Percentiles rank a stretch among this genome's conserved stretches.
Evolutionary conservation across 169 alveolate genomes (phyloP).

Genomic region (Eimeria sp.): DNA sequence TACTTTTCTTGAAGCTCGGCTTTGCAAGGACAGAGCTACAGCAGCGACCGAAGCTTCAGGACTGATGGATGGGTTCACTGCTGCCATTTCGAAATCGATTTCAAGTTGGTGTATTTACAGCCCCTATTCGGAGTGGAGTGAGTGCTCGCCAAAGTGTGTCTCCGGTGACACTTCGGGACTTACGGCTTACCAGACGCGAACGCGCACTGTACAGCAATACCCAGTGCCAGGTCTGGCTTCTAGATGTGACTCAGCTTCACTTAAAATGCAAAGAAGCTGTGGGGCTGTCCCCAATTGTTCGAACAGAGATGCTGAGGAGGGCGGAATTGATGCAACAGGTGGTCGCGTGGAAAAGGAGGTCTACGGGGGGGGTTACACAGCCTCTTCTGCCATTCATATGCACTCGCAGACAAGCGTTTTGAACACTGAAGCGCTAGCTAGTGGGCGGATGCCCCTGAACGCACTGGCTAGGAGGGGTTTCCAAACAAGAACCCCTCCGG

Average conservation of each 20-base stretch:
- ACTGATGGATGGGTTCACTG: slow-evolving; percentile 40
- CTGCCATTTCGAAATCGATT: slow-evolving; percentile 2
- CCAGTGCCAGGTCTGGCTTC: slow-evolving; percentile 73
- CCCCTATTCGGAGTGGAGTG: slow-evolving; percentile 59
- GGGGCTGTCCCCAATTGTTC: slow-evolving; percentile 22
- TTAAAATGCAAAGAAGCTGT: slow-evolving; percentile 1
- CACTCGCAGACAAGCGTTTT: background rate
- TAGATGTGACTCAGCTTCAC: slow-evolving; percentile 15
- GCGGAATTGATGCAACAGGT: background rate
- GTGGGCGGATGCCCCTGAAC: background rate
- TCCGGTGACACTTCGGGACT: background rate
- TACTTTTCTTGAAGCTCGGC: slow-evolving; percentile 5
- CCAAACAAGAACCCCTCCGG: background rate
- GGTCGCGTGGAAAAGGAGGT: background rate
- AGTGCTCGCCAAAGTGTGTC: slow-evolving; percentile 32
- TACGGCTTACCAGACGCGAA: slow-evolving; percentile 15
- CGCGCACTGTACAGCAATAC: slow-evolving; percentile 61
- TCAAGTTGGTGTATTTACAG: slow-evolving; percentile 28
- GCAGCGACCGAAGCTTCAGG: slow-evolving; percentile 32
- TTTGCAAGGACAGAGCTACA: slow-evolving; percentile 18
- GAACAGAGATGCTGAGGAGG: background rate
- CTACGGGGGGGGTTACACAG: background rate
- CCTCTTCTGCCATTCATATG: slow-evolving; percentile 34
- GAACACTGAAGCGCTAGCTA: background rate
- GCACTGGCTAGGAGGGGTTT: background rate